Conservation (phyloP, 345 rosid genomes). For the Anacardium occidentale region DNA sequence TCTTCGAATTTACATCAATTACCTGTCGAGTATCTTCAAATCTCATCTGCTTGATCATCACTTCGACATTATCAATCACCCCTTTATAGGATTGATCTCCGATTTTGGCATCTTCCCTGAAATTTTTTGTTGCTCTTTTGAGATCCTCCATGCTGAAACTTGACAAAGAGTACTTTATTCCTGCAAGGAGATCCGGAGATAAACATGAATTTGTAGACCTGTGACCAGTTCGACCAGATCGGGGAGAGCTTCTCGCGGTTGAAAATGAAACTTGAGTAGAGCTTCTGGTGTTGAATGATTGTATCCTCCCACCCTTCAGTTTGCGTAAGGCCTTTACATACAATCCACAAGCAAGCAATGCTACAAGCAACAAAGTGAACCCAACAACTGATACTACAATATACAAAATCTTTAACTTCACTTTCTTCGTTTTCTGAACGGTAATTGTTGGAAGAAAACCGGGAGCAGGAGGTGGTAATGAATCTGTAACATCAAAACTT, state of each 20-base stretch:
- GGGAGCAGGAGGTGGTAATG: conserved; percentile 40
- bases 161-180: conserved; percentile 46
- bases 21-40: conserved; percentile 42
- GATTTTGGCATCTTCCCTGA: conserved; percentile 40
- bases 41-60: conserved; percentile 49
- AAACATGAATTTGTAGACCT: conserved; percentile 47
- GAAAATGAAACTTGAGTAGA: conserved; percentile 29
- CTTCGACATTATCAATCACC: conserved; percentile 30
- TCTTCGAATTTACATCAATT: conserved; percentile 48
- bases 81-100: conserved; percentile 37
- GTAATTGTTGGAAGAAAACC: conserved; percentile 42
- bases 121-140: conserved; percentile 35
- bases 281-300: conserved; percentile 39
- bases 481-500: conserved; percentile 19
- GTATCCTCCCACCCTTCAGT: conserved; percentile 31
- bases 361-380: conserved; percentile 28
- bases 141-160: conserved; percentile 40
- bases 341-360: conserved; percentile 32
- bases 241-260: conserved; percentile 38
- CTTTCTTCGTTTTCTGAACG: conserved; percentile 12
- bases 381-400: conserved; percentile 48
- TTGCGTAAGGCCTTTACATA: conserved; percentile 29
- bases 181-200: conserved; percentile 55
- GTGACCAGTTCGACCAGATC: conserved; percentile 30
- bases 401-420: conserved; percentile 35